phyloP scores from a whole-genome alignment of 1,284 basidiomycete genomes.

The Schizophyllum amplum region DNA sequence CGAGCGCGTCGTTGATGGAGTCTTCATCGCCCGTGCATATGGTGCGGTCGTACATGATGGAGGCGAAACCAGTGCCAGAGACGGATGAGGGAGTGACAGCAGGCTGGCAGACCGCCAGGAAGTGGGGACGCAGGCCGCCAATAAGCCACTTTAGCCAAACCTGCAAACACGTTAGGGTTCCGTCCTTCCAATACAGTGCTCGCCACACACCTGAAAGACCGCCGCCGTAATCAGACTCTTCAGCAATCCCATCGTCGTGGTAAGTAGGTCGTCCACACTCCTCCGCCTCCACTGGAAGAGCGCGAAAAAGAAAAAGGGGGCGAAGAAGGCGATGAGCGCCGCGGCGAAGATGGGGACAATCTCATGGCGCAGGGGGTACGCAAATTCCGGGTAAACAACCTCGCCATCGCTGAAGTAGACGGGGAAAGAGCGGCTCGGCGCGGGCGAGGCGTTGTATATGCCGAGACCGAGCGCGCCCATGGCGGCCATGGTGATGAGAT shows the following conservation, averaged over 20 bases:
- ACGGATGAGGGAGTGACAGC: conserved; percentile 25
- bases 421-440: conserved; percentile 31
- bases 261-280: conserved; percentile 37
- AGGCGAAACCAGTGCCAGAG: conserved; percentile 35
- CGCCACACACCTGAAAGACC: conserved; percentile 16
- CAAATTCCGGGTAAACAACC: conserved; percentile 30
- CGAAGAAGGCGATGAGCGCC: conserved; percentile 44
- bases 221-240: conserved; percentile 34
- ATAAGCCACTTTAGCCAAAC: conserved; percentile 52
- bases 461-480: conserved; percentile 41
- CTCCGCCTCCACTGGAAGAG: conserved; percentile 38
- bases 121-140: conserved; percentile 43
- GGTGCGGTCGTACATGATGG: conserved; percentile 39
- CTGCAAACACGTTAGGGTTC: conserved; percentile 26
- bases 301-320: conserved; percentile 44
- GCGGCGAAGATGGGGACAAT: conserved; percentile 46
- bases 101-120: conserved; percentile 42
- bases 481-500: conserved; percentile 38
- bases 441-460: conserved; percentile 33
- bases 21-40: conserved; percentile 46
- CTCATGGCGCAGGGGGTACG: conserved; percentile 39
- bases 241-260: conserved; percentile 44
- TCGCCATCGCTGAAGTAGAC: conserved; percentile 29
- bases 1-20: conserved; percentile 44
- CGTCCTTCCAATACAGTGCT: conserved; percentile 7